Base-by-base conservation (phyloP, 805 yeast genomes). In the Candida vartiovaarae region DNA sequence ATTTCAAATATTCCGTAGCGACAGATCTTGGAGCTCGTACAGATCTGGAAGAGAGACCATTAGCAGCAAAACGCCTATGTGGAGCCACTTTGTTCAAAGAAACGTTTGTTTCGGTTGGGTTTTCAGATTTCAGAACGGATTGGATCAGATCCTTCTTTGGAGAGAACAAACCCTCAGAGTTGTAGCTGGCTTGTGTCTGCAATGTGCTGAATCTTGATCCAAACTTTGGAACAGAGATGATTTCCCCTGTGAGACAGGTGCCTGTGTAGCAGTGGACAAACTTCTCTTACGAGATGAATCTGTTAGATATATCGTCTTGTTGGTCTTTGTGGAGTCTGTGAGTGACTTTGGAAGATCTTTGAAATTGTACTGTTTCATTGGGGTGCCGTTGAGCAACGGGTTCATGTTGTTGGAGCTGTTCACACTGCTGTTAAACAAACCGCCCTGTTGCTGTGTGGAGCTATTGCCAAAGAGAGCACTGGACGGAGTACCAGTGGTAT, bases 341-440 rank as follows among this genome's bases (percentile, higher is more conserved):
- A 67, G 56, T 10, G 71, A 60, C 41, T 63, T 62, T 20, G 73
- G 71, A 54, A 68, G 59, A 9, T 53, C 63, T 25, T 64, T 62
- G 32, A 66, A 54, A 29, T 59, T 46, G 37, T 54, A 49, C 31
- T 63, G 59, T 35, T 52, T 56, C 35, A 51, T 46, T 32, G 65
- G 58, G 26, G 67, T 60, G 3, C 60, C 42, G 15, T 66, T 66
- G 37, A 42, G 30, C 41, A 49, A 8, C 11, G 52, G 46, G 60
- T 62, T 30, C 30, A 28, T 28, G 9, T 28, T 28, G 6, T 5
- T 24, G 25, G 15, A 8, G 29, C n/a, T 23, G 37, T 24, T 24
- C 15, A 39, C 8, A 32, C 46, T 34, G 41, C 48, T 41, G 15
- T 43, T 53, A 50, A 62, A 61, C 15, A 61, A 38, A 4, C 65